Base-by-base conservation (phyloP, 2,329 filamentous ascomycete genomes). In the Hymenoscyphus repandus region DNA sequence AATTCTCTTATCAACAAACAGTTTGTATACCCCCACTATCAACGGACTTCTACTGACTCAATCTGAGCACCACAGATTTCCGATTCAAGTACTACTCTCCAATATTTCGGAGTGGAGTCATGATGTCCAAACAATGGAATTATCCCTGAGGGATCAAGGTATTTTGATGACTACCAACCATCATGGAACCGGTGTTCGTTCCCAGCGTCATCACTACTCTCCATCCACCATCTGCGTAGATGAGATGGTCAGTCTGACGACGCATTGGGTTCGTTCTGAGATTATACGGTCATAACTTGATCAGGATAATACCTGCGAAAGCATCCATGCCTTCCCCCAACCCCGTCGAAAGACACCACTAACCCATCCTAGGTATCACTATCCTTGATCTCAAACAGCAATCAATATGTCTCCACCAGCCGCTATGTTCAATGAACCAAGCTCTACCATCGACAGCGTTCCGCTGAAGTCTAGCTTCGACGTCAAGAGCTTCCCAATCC, bases 301-400 rank as follows among this genome's bases (percentile, higher is more conserved):
- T 91, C 88, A 89, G 87, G 89, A 91, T 92, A 92, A 93, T 93
- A 89, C 89, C 87, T 90, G 90, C 90, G 90, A 44, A 93, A 95
- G 90, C 86, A 95, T 93, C 38, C 90, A 95, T 95, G 89, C 88
- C 80, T 80, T 79, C 74, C 74, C 72, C 69, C 64, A 67, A 68
- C 62, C 64, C 58, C 60, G 34, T 63, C 53, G 49, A 60, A 58
- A 57, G 64, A 62, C 59, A 64, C 48, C 58, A 68, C 66, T 70
- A 71, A 72, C 70, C 66, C 63, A 61, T 57, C 69, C 65, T 65
- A 72, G 64, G 65, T 64, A 56, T 59, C 57, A 64, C 32, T 13
- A 67, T 60, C 62, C 58, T 62, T 64, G 57, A 65, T 58, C 56
- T 54, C 60, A 53, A 60, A 58, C 62, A 52, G 60, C 57, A 53